Base-by-base conservation (phyloP, 495 filamentous ascomycete genomes). In the Aspergillus mulundensis region DNA sequence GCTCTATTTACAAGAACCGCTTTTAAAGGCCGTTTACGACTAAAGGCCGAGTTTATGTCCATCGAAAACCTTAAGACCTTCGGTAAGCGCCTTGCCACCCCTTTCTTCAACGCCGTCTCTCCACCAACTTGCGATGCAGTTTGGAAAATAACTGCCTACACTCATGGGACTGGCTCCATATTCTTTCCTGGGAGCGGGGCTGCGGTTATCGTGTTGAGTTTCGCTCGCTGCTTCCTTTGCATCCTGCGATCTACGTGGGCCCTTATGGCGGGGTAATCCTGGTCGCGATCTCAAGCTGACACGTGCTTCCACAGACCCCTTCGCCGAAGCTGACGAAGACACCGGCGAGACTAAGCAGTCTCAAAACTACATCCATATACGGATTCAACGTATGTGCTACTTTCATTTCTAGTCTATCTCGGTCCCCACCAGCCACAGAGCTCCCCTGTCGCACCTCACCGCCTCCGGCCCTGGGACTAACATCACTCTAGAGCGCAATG, bases 241-340 rank as follows among this genome's bases (percentile, higher is more conserved):
- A 19, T 44, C 6, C 19, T 50, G 19, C 34, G 52, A 56, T 49
- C 47, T 36, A 60, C 57, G 43, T 62, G 55, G 39, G 50, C 50
- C 54, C 50, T 52, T 49, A 40, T 63, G 64, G 72, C 70, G 74
- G 70, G 74, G 71, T 73, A 73, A 59, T 56, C 61, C 63, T 66
- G 62, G 50, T 62, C 57, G 58, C 54, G 53, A 63, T 61, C 61
- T 60, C 56, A 72, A 57, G 66, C 73, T 74, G 66, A 76, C 71
- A 66, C 61, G 46, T 63, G 57, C 55, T 59, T 57, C 50, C 51
- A 66, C 72, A 96, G 92, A 98, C 88, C 94, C 94, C 88, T 98
- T 98, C 93, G 94, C 94, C 87, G 94, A 98, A 89, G 95, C 93
- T 87, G 94, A 97, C 89, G 93, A 96, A 84, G 91, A 94, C 78